These are phyloP conservation scores for Mrakia hoshinonis DNA, from an alignment of 768 basidiomycete species.

Conservation along the genomic window DNA sequence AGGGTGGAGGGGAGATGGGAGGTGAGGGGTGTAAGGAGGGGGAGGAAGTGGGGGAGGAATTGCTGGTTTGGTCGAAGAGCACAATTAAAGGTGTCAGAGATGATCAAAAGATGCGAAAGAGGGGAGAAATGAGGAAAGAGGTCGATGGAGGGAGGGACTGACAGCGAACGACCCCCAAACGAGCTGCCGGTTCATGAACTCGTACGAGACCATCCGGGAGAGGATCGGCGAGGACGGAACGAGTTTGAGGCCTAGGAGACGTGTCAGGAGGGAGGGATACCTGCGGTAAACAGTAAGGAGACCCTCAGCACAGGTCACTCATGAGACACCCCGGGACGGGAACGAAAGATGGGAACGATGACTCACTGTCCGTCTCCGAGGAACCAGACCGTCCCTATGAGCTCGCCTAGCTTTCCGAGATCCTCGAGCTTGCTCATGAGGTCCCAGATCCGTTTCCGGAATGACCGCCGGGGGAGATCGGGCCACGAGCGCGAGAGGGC, in stretches of 20 bases:
- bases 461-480: slow-evolving; percentile 72
- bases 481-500: slow-evolving; percentile 84
- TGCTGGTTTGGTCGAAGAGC: too few species aligned
- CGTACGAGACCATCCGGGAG: slow-evolving; percentile 83
- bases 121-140: slow-evolving; percentile 18
- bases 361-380: slow-evolving; percentile 76
- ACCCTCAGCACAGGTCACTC: slow-evolving; percentile 1
- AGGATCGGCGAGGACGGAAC: slow-evolving; percentile 61
- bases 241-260: slow-evolving; percentile 65
- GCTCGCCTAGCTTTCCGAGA: slow-evolving; percentile 52
- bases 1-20: slow-evolving; percentile 47
- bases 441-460: slow-evolving; percentile 65
- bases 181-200: slow-evolving; percentile 98
- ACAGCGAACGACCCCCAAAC: slow-evolving; percentile 99
- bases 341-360: too few species aligned
- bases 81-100: too few species aligned
- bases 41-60: slow-evolving; percentile 85
- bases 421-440: slow-evolving; percentile 60
- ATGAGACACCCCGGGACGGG: too few species aligned
- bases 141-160: slow-evolving; percentile 36
- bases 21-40: slow-evolving; percentile 55
- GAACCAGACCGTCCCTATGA: slow-evolving; percentile 73
- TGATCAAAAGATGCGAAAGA: not conserved
- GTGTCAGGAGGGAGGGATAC: slow-evolving; percentile 73
- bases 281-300: slow-evolving; percentile 43